Conservation (phyloP, 495 filamentous ascomycete genomes). For the Aspergillus leporis region DNA sequence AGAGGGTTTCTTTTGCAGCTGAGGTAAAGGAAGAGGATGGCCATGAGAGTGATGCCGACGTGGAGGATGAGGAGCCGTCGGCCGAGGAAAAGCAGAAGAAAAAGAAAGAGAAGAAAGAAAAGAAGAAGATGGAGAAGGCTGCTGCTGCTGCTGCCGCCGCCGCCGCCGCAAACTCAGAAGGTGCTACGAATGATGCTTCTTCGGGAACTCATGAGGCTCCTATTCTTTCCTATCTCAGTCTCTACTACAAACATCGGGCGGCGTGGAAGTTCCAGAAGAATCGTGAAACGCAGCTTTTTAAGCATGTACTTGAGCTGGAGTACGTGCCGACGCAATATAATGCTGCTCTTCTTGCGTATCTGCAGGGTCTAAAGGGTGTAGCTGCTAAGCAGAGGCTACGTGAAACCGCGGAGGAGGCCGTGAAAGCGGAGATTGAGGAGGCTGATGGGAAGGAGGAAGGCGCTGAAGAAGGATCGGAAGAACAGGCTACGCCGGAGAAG, state of each 20-base stretch:
- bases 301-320: conserved; percentile 70
- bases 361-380: conserved; percentile 69
- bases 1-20: conserved; percentile 77
- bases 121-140: conserved; percentile 28
- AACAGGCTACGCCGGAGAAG: conserved; percentile 23
- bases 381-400: conserved; percentile 59
- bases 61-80: conserved; percentile 25
- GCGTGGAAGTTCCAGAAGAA: conserved; percentile 95
- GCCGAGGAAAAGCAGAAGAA: conserved; percentile 38
- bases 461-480: conserved; percentile 45
- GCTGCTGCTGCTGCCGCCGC: neutral
- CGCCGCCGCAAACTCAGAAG: no score
- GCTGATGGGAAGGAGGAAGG: conserved; percentile 27
- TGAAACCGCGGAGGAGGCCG: conserved; percentile 59
- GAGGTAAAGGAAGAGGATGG: conserved; percentile 63
- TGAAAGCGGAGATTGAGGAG: conserved; percentile 43
- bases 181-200: neutral
- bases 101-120: conserved; percentile 36
- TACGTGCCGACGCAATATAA: conserved; percentile 66
- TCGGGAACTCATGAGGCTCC: conserved; percentile 47
- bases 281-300: conserved; percentile 77
- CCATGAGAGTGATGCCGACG: conserved; percentile 35
- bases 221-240: conserved; percentile 70
- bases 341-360: conserved; percentile 64
- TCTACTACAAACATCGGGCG: conserved; percentile 63